Conservation (phyloP, 2,329 filamentous ascomycete species). For the Aspergillus sp. region DNA sequence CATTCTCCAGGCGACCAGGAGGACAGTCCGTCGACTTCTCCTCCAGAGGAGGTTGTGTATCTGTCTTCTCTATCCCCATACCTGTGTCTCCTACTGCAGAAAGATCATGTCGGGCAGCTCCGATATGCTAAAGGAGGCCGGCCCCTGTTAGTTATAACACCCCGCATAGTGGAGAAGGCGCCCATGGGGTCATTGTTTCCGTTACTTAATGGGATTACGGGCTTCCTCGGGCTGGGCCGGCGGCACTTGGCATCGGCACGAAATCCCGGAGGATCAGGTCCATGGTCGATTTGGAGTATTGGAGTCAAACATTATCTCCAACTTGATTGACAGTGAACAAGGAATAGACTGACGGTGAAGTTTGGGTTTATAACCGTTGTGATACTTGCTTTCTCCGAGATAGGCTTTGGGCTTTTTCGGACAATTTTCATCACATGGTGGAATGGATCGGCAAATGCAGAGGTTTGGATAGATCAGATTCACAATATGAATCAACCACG, state of each 20-base stretch:
- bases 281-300: too few species aligned
- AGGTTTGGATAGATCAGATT: too few species aligned
- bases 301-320: too few species aligned
- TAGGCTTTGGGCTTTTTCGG: too few species aligned
- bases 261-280: too few species aligned
- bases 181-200: background rate
- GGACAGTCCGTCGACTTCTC: background rate
- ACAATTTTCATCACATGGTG: too few species aligned
- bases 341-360: too few species aligned
- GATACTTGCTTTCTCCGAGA: too few species aligned
- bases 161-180: background rate
- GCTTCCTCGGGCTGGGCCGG: background rate
- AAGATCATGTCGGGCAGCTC: background rate
- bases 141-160: background rate
- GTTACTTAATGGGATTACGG: background rate
- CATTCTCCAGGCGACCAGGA: slow-evolving; percentile 2
- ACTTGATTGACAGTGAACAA: too few species aligned
- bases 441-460: too few species aligned
- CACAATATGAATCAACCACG: too few species aligned
- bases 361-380: too few species aligned
- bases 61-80: background rate
- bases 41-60: background rate
- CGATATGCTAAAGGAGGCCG: background rate
- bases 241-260: slow-evolving; percentile 1
- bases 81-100: background rate